phyloP scores from a whole-genome alignment of 75 land plant genomes.

The Selaginella tamariscina region DNA sequence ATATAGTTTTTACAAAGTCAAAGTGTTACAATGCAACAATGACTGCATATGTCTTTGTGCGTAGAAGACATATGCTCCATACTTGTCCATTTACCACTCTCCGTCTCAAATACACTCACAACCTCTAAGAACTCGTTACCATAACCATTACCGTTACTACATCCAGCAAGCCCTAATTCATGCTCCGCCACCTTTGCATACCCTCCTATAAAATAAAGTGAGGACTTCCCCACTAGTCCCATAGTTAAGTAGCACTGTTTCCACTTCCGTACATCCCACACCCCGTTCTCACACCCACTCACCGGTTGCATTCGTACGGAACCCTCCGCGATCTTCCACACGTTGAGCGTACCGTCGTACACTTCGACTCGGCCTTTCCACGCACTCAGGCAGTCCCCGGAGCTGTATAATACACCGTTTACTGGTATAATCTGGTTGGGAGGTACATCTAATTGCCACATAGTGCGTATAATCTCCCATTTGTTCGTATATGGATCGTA shows the following conservation, averaged over 20 bases:
- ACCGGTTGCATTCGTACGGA: conserved; percentile 14
- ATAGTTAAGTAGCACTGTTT: conserved; percentile 22
- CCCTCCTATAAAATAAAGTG: conserved; percentile 31
- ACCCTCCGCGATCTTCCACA: conserved; percentile 34
- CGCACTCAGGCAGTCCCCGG: conserved; percentile 30
- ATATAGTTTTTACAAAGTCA: too few relatives aligned
- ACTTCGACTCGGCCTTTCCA: conserved; percentile 40
- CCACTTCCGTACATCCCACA: not conserved
- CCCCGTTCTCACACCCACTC: not conserved
- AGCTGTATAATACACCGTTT: conserved; percentile 27
- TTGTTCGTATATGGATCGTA: conserved; percentile 15
- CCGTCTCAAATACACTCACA: not conserved
- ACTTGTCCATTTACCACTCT: conserved; percentile 13
- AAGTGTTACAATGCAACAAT: conserved; percentile 11
- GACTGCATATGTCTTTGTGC: conserved; percentile 15
- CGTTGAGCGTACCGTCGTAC: conserved; percentile 27
- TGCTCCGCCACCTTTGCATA: conserved; percentile 7
- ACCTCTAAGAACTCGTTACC: not conserved
- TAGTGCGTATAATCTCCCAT: conserved; percentile 27
- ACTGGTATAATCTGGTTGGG: conserved; percentile 38
- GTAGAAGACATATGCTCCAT: conserved; percentile 6
- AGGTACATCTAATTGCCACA: conserved; percentile 48
- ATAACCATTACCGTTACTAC: conserved; percentile 9
- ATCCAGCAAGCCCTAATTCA: not conserved
- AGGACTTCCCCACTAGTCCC: conserved; percentile 26